Evolutionary conservation across 441 rosid species (phyloP).

Genomic region (Manihot esculenta): DNA sequence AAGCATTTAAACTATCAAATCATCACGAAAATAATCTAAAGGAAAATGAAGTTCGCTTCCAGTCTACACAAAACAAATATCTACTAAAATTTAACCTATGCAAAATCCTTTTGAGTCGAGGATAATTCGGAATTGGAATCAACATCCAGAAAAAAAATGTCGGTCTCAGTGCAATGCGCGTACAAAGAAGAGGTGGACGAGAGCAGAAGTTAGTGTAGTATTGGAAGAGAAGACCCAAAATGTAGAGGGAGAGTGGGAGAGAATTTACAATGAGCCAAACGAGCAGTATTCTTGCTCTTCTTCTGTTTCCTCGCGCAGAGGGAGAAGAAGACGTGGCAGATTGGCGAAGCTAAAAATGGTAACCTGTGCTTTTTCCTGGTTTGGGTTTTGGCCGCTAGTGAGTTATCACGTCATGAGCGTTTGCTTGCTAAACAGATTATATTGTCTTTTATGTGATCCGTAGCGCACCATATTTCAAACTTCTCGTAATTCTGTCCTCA

Average conservation of each 20-base stretch:
- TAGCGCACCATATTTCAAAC: too few species aligned
- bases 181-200: background rate
- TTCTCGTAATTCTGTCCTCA: too few species aligned
- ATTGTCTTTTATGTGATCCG: too few species aligned
- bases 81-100: background rate
- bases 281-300: background rate
- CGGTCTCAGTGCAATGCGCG: slow-evolving; percentile 27
- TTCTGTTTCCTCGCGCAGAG: slow-evolving; percentile 21
- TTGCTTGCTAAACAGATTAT: too few species aligned
- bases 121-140: slow-evolving; percentile 20
- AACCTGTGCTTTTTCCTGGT: background rate
- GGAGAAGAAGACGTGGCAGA: slow-evolving; percentile 25
- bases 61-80: background rate
- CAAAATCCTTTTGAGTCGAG: background rate
- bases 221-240: slow-evolving; percentile 19
- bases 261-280: background rate
- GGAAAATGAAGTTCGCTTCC: background rate
- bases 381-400: too few species aligned
- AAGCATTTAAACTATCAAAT: background rate
- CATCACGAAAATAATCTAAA: background rate
- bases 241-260: too few species aligned
- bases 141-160: background rate
- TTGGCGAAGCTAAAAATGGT: slow-evolving; percentile 21
- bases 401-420: too few species aligned
- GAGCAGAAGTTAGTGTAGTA: background rate